Base-by-base conservation (phyloP, 2,329 filamentous ascomycete species). In the Ophiostoma montium region DNA sequence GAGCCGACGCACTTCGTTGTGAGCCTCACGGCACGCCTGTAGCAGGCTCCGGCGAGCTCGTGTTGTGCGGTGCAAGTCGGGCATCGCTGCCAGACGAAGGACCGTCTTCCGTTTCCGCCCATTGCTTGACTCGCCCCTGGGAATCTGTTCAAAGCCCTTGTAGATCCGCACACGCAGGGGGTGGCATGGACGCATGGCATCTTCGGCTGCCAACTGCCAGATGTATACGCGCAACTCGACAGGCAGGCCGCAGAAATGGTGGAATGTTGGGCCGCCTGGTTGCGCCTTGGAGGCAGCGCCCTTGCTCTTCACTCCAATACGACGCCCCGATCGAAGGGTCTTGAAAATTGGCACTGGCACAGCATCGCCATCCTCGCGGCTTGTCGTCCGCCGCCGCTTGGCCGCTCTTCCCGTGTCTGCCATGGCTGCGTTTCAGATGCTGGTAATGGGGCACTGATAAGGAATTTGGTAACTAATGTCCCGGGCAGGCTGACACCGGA, bases 121-220 rank as follows among this genome's bases (percentile, higher is more conserved):
- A 23, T 45, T 50, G 11, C 44, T 16, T 5, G 39, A 9, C 7
- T 39, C 9, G 1, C 7, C 19, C 1, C 38, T 35, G 1, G 11
- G 15, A 8, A 52, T 33, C 13, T 38, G 39, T 12, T 54, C 50
- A 5, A 46, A 48, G 3, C 55, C 55, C 12, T 46, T 46, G 39
- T 55, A 56, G 18, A 56, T 36, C 16, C 55, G 53, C 35, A 56
- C 51, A 16, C 55, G 55, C 36, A 54, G 30, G 1, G 55, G 55
- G 33, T 56, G 55, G 9, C 49, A 38, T 8, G 48, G 39, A 27
- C 47, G 15, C n/a, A 19, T 35, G 4, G 35, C 18, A n/a, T 18
- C 11, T 9, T 55, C 46, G 8, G 33, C 30, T 2, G 35, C 50
- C 2, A 46, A 16, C 13, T 47, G 49, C 55, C 55, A 56, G n/a